Percentiles rank a stretch among this genome's conserved stretches.
These are phyloP conservation scores for Saksenaea vasiformis DNA, from an alignment of 371 early-diverging fungal species.

Conservation along the genomic window DNA sequence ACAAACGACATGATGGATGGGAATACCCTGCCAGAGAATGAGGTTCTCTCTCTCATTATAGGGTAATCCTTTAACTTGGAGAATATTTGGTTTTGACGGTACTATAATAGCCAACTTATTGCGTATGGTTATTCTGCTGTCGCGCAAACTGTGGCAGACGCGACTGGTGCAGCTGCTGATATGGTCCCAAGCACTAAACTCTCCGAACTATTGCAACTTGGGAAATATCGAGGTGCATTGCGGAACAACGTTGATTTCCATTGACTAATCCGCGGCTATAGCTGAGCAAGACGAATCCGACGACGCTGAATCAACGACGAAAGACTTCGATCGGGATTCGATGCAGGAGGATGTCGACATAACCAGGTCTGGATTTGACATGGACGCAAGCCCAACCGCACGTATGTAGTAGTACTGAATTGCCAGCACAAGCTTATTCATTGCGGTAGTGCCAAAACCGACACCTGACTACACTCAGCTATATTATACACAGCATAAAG, in stretches of 20 bases:
- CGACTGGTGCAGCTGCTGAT: conserved; percentile 52
- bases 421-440: conserved; percentile 4
- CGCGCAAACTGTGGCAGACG: conserved; percentile 62
- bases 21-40: conserved; percentile 45
- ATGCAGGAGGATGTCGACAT: conserved; percentile 17
- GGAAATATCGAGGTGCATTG: conserved; percentile 46
- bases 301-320: conserved; percentile 31
- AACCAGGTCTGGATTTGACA: conserved; percentile 26
- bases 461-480: conserved; percentile 54
- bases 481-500: conserved; percentile 61
- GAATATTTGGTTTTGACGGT: background rate
- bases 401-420: conserved; percentile 21
- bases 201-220: conserved; percentile 54
- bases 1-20: conserved; percentile 19
- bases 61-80: conserved; percentile 32
- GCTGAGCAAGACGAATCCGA: conserved; percentile 46
- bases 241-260: background rate
- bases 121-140: conserved; percentile 65
- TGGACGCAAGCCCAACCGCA: conserved; percentile 30
- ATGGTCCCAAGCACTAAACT: conserved; percentile 57
- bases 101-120: conserved; percentile 60
- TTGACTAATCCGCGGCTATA: conserved; percentile 8
- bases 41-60: conserved; percentile 59
- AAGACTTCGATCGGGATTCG: conserved; percentile 25
- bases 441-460: conserved; percentile 23